These are phyloP conservation scores for Anisodus tanguticus DNA, from an alignment of 257 asterid species.

Conservation along the genomic window DNA sequence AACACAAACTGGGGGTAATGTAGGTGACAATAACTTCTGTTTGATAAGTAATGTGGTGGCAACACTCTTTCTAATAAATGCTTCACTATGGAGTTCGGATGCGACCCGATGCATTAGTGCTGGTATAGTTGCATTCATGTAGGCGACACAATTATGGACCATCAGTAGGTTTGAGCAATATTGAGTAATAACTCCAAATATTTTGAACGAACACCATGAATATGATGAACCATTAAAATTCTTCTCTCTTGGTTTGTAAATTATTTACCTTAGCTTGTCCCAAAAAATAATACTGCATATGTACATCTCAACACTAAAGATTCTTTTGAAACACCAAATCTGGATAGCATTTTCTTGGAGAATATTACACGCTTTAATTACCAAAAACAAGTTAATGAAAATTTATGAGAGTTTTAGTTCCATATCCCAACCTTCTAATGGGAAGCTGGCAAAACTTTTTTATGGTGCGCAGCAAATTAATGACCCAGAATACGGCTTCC, in stretches of 20 bases:
- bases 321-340: not conserved
- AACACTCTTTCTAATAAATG: not conserved
- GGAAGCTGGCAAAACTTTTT: conserved; percentile 3
- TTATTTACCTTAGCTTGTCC: not conserved
- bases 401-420: not conserved
- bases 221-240: not conserved
- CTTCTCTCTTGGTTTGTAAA: not conserved
- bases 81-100: not conserved
- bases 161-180: not conserved
- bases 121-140: not conserved
- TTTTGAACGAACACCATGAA: not conserved
- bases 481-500: not conserved
- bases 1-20: not conserved
- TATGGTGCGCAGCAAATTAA: conserved; percentile 18
- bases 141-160: not conserved
- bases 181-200: not conserved
- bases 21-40: not conserved
- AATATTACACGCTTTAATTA: not conserved
- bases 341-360: not conserved
- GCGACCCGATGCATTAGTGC: not conserved
- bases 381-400: conserved; percentile 14
- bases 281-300: not conserved
- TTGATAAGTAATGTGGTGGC: conserved; percentile 18
- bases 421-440: conserved; percentile 8
- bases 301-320: not conserved